Evolutionary conservation across 306 rosid genomes (phyloP).

Genomic region (Clitoria ternatea): DNA sequence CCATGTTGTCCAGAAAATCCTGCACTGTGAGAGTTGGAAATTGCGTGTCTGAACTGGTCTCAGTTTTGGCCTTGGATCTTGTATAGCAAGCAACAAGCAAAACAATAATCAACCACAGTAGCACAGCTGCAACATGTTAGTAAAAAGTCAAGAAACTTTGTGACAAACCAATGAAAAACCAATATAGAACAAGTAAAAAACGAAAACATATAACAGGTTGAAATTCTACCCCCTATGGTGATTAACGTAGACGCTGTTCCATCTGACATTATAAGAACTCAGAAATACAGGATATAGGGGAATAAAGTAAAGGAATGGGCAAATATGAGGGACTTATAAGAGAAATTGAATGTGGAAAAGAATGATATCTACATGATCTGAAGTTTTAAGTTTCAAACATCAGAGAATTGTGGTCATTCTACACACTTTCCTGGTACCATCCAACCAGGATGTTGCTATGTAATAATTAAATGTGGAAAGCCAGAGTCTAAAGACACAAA

Average conservation of each 20-base stretch:
- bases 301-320: background rate
- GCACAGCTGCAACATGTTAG: background rate
- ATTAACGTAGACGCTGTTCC: background rate
- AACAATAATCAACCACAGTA: background rate
- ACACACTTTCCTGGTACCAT: background rate
- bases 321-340: background rate
- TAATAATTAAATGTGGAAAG: background rate
- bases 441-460: background rate
- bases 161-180: background rate
- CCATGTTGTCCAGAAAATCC: background rate
- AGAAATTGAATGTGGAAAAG: background rate
- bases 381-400: background rate
- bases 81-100: background rate
- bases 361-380: background rate
- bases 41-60: background rate
- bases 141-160: background rate
- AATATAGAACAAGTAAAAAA: background rate
- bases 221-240: background rate
- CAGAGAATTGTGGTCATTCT: background rate
- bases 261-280: background rate
- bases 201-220: background rate
- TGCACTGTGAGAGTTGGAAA: background rate
- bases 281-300: background rate
- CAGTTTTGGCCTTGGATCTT: background rate
- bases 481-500: background rate